These are phyloP conservation scores for Podospora pseudoanserina DNA, from an alignment of 495 filamentous ascomycete species.

Conservation along the genomic window DNA sequence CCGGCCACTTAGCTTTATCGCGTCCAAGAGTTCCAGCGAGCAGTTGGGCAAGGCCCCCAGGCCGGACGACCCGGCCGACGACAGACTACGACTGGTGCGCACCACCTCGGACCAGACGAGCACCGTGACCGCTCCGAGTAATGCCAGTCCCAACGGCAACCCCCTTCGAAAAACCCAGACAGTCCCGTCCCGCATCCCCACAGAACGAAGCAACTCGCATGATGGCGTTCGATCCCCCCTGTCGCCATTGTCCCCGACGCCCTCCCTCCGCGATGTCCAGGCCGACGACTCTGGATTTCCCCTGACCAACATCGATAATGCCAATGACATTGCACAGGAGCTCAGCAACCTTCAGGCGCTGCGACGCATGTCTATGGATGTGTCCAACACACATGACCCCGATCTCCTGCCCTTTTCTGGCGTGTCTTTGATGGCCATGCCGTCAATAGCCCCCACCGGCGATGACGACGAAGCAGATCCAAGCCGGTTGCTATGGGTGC, in stretches of 20 bases:
- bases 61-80: conserved; percentile 27
- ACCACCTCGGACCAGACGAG: conserved; percentile 41
- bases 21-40: conserved; percentile 39
- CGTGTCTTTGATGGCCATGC: conserved; percentile 57
- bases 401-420: conserved; percentile 81
- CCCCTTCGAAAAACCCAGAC: conserved; percentile 38
- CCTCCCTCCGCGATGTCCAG: conserved; percentile 53
- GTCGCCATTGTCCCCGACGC: conserved; percentile 53
- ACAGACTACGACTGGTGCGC: conserved; percentile 41
- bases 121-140: conserved; percentile 7
- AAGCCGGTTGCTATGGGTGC: conserved; percentile 90
- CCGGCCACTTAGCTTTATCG: conserved; percentile 48
- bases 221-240: conserved; percentile 46
- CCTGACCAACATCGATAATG: conserved; percentile 86
- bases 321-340: conserved; percentile 91
- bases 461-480: conserved; percentile 83
- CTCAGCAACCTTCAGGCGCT: conserved; percentile 92
- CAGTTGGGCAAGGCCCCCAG: conserved; percentile 28
- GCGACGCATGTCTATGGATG: conserved; percentile 98
- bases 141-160: conserved; percentile 21
- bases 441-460: conserved; percentile 69
- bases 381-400: conserved; percentile 82
- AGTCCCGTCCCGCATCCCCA: conserved; percentile 41
- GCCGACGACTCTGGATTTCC: conserved; percentile 74
- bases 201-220: conserved; percentile 45